Evolutionary conservation across 2,329 filamentous ascomycete species (phyloP).

Genomic region (Phaeoacremonium minimum): DNA sequence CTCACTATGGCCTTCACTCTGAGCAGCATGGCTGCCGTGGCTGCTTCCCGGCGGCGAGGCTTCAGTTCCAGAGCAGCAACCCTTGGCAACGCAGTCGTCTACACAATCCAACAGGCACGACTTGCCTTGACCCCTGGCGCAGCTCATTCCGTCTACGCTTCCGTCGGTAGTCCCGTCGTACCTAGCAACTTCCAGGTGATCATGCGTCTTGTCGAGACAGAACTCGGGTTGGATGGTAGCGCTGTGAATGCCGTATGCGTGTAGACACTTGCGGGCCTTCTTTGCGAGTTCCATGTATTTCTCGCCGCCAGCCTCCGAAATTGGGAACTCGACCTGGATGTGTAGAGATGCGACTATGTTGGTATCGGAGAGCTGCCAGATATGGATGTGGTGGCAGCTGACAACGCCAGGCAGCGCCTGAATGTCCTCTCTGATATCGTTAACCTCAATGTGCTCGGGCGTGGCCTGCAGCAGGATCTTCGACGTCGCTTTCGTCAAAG

Average conservation of each 20-base stretch:
- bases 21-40: conserved; percentile 22
- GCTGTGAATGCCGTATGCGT: conserved; percentile 93
- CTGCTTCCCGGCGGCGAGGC: conserved; percentile 26
- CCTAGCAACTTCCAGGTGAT: conserved; percentile 26
- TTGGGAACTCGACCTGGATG: conserved; percentile 86
- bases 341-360: conserved; percentile 93
- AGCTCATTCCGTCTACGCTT: conserved; percentile 13
- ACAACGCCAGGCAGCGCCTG: conserved; percentile 78
- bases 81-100: conserved; percentile 39
- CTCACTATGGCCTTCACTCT: conserved; percentile 18
- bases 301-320: conserved; percentile 71
- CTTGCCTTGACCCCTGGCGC: conserved; percentile 23
- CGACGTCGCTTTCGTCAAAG: conserved; percentile 73
- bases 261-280: conserved; percentile 80
- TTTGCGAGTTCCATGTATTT: conserved; percentile 89
- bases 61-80: conserved; percentile 33
- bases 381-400: conserved; percentile 91
- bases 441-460: conserved; percentile 79
- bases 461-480: conserved; percentile 93
- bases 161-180: conserved; percentile 27
- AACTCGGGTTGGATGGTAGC: conserved; percentile 97
- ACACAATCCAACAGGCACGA: conserved; percentile 49
- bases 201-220: conserved; percentile 44
- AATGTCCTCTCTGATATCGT: conserved; percentile 91
- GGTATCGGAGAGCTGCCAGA: conserved; percentile 95